Conservation (phyloP, 2,329 filamentous ascomycete species). For the Botryotinia calthae region DNA sequence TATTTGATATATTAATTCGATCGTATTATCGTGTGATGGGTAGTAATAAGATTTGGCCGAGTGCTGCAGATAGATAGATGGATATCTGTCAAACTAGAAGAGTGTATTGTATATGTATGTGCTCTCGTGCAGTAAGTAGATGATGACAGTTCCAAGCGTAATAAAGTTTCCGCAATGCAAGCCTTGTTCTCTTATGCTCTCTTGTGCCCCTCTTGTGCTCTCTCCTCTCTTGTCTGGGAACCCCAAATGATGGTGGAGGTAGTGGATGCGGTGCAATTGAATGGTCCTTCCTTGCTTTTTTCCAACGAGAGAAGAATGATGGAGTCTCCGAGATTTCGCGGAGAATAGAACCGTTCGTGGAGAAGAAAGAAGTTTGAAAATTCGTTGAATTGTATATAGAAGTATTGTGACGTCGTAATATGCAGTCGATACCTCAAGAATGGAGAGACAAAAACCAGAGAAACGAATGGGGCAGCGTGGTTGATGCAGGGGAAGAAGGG, state of each 20-base stretch:
- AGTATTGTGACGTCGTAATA: slow-evolving; percentile 15
- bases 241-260: slow-evolving; percentile 3
- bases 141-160: background rate
- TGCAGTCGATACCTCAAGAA: background rate
- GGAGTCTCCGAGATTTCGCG: background rate
- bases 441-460: background rate
- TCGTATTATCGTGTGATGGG: background rate
- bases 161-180: background rate
- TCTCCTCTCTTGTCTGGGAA: background rate
- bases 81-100: background rate
- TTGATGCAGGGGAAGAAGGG: background rate
- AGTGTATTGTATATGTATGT: background rate
- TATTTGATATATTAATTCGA: background rate
- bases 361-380: background rate
- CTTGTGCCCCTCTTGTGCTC: too few species aligned
- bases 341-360: slow-evolving; percentile 4
- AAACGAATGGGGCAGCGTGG: slow-evolving; percentile 7
- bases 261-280: background rate
- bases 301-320: background rate
- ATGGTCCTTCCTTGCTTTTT: slow-evolving; percentile 2
- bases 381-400: background rate
- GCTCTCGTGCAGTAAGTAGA: background rate
- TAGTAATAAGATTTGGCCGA: background rate
- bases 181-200: background rate
- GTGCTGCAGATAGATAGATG: background rate